Evolutionary conservation across 192 early-diverging fungal genomes (phyloP).

Genomic region (Dimargaris cristalligena): DNA sequence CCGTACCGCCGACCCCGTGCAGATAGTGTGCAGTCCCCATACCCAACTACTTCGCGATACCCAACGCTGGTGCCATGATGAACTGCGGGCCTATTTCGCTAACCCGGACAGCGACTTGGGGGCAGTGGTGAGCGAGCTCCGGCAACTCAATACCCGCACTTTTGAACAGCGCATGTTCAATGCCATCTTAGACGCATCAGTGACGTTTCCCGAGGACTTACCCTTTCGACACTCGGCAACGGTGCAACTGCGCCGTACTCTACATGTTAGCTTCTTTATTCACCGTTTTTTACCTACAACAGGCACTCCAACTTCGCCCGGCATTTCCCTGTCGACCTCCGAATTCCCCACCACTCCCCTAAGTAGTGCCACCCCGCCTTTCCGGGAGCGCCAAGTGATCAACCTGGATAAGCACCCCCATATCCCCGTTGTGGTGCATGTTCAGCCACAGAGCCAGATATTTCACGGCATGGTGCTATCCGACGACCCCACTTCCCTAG

Average conservation of each 20-base stretch:
- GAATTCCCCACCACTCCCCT: neutral
- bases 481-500: neutral
- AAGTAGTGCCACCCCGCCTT: neutral
- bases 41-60: neutral
- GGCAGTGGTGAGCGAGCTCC: neutral
- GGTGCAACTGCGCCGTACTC: no score
- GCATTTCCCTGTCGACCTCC: neutral
- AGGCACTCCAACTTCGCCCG: no score
- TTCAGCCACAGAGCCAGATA: neutral
- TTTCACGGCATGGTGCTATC: neutral
- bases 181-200: neutral
- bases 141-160: neutral
- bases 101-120: neutral
- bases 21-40: neutral
- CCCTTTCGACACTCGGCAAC: no score
- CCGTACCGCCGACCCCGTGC: neutral
- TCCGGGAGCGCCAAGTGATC: neutral
- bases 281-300: no score
- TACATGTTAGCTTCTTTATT: no score
- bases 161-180: conserved; percentile 12
- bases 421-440: neutral
- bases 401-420: neutral
- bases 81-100: neutral
- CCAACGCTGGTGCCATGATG: neutral
- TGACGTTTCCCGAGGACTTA: conserved; percentile 4